Evolutionary conservation across 2,329 filamentous ascomycete genomes (phyloP).

Genomic region (Shiraia bambusicola): DNA sequence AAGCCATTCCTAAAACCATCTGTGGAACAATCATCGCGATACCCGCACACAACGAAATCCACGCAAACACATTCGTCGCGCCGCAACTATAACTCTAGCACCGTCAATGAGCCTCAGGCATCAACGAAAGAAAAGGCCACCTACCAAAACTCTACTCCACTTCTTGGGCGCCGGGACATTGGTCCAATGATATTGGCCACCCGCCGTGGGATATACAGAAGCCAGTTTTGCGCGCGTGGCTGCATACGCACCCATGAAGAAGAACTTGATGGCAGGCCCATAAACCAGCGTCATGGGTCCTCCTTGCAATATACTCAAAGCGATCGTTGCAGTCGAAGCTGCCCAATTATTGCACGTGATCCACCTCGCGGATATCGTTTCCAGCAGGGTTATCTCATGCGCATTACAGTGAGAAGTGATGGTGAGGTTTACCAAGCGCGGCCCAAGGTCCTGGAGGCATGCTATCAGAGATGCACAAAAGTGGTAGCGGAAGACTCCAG

Average conservation of each 20-base stretch:
- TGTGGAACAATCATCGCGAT: conserved; percentile 21
- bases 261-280: conserved; percentile 16
- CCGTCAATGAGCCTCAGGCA: not conserved
- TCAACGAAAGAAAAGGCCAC: not conserved
- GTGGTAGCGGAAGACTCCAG: not conserved
- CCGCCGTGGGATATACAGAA: conserved; percentile 35
- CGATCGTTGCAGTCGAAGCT: conserved; percentile 16
- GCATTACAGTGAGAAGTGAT: conserved; percentile 4
- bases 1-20: conserved; percentile 9
- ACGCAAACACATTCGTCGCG: conserved; percentile 18
- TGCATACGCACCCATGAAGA: conserved; percentile 15
- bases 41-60: conserved; percentile 16
- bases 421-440: conserved; percentile 9
- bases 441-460: not conserved
- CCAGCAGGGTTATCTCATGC: conserved; percentile 13
- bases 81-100: conserved; percentile 19
- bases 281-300: conserved; percentile 15
- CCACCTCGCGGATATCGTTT: conserved; percentile 20
- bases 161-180: conserved; percentile 47
- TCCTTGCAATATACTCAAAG: conserved; percentile 14
- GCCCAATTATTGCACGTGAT: conserved; percentile 22
- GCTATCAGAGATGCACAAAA: too few species aligned
- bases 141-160: conserved; percentile 13
- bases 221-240: conserved; percentile 29
- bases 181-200: conserved; percentile 26